Percentiles rank a stretch among this genome's conserved stretches.
Conservation (phyloP, 331 rosid species). For the Stylosanthes scabra region DNA sequence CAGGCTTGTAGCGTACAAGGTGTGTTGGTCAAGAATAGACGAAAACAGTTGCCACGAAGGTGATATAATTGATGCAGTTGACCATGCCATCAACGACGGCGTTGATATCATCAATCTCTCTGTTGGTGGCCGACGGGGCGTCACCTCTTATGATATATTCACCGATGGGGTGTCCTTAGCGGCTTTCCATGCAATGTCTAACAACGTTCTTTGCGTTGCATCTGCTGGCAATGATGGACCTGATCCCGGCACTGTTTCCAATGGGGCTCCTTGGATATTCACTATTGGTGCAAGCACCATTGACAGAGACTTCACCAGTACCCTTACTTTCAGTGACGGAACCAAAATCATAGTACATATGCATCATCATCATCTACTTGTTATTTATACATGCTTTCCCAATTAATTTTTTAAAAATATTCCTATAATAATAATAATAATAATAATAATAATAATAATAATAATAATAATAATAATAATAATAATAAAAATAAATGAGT, state of each 20-base stretch:
- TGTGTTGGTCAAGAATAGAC: slow-evolving; percentile 56
- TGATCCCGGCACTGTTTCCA: slow-evolving; percentile 38
- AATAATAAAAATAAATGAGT: too few relatives aligned
- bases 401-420: too few relatives aligned
- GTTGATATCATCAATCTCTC: slow-evolving; percentile 74
- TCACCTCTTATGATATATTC: slow-evolving; percentile 34
- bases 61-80: slow-evolving; percentile 54
- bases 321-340: slow-evolving; percentile 53
- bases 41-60: slow-evolving; percentile 54
- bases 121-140: slow-evolving; percentile 37
- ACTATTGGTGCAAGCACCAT: slow-evolving; percentile 76
- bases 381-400: too few relatives aligned
- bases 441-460: too few relatives aligned
- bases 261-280: slow-evolving; percentile 74
- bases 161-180: slow-evolving; percentile 57
- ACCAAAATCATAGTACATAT: slow-evolving; percentile 50
- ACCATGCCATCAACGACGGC: slow-evolving; percentile 75
- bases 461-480: too few relatives aligned
- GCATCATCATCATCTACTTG: too few relatives aligned
- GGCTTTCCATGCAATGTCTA: slow-evolving; percentile 64
- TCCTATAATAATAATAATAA: too few relatives aligned
- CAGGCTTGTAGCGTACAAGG: slow-evolving; percentile 76
- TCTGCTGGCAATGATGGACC: slow-evolving; percentile 85
- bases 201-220: slow-evolving; percentile 52
- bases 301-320: slow-evolving; percentile 55